These are phyloP conservation scores for Lodderomyces metapsilosis DNA, from an alignment of 1,139 yeast genomes.

Conservation along the genomic window DNA sequence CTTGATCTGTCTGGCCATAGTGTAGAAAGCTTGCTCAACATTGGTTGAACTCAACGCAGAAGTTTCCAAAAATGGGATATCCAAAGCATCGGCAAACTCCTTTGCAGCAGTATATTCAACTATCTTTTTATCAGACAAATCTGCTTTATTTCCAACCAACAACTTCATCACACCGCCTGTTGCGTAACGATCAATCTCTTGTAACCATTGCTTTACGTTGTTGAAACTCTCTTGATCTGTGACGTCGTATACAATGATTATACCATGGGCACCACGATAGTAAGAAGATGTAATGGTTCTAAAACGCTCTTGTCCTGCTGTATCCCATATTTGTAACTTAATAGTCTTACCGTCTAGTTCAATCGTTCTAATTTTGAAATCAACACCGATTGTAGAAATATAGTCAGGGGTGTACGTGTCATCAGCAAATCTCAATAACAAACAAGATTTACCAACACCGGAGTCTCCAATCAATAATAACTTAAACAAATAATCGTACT, in stretches of 20 bases:
- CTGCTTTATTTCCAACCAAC: slow-evolving; percentile 96
- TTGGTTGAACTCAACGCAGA: slow-evolving; percentile 94
- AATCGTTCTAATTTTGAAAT: slow-evolving; percentile 95
- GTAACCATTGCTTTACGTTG: slow-evolving; percentile 98
- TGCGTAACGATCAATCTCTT: slow-evolving; percentile 97
- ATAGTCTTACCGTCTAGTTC: slow-evolving; percentile 96
- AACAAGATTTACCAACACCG: slow-evolving; percentile 97
- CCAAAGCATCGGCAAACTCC: slow-evolving; percentile 96
- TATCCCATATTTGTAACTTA: slow-evolving; percentile 98
- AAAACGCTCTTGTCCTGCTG: slow-evolving; percentile 98
- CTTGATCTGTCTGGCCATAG: slow-evolving; percentile 98
- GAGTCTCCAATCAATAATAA: slow-evolving; percentile 94
- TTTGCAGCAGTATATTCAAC: slow-evolving; percentile 96
- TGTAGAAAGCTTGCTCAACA: slow-evolving; percentile 96
- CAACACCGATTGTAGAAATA: slow-evolving; percentile 97
- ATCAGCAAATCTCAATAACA: slow-evolving; percentile 92
- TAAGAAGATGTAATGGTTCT: slow-evolving; percentile 97
- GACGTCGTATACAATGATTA: slow-evolving; percentile 95
- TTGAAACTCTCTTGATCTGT: slow-evolving; percentile 97
- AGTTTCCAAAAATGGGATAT: slow-evolving; percentile 94
- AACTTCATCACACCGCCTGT: slow-evolving; percentile 96
- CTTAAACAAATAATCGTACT: slow-evolving; percentile 96
- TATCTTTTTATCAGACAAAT: slow-evolving; percentile 87
- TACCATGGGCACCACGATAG: slow-evolving; percentile 98
- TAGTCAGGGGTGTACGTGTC: slow-evolving; percentile 97